phyloP scores from a whole-genome alignment of 2,329 filamentous ascomycete genomes.

The Microcyclosporella mali region DNA sequence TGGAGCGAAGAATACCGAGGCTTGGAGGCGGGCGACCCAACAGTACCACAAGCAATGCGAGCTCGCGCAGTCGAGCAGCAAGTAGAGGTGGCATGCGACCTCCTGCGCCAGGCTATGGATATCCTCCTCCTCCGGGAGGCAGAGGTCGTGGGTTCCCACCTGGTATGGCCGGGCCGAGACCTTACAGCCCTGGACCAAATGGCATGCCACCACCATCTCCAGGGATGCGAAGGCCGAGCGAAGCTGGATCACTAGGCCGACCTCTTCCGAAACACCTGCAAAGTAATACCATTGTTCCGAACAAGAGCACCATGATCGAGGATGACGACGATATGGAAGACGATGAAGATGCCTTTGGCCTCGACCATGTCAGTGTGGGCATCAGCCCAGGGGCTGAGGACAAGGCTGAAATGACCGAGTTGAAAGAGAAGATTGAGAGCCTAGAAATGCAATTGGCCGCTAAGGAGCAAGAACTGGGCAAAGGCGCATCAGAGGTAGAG shows the following conservation, averaged over 20 bases:
- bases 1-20: conserved; percentile 81
- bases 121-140: conserved; percentile 13
- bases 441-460: conserved; percentile 64
- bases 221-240: conserved; percentile 37
- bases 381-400: conserved; percentile 43
- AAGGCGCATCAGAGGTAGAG: conserved; percentile 16
- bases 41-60: conserved; percentile 56
- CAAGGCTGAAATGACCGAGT: conserved; percentile 61
- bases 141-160: conserved; percentile 25
- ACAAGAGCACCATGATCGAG: conserved; percentile 96
- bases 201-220: conserved; percentile 35
- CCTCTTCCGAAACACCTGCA: conserved; percentile 86
- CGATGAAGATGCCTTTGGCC: conserved; percentile 23
- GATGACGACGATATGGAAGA: conserved; percentile 68
- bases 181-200: conserved; percentile 20
- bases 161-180: conserved; percentile 11
- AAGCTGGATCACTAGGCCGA: conserved; percentile 48
- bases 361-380: conserved; percentile 20
- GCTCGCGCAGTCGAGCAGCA: conserved; percentile 21
- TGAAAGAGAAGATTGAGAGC: conserved; percentile 66
- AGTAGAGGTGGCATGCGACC: conserved; percentile 32
- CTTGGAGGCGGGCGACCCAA: conserved; percentile 63
- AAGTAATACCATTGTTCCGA: conserved; percentile 92
- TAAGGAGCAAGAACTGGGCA: conserved; percentile 53
- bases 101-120: conserved; percentile 23